A percentile compares a stretch with the other conserved stretches of the same genome.
These are phyloP conservation scores for Mycena leptocephala DNA, from an alignment of 768 basidiomycete species.

Conservation along the genomic window DNA sequence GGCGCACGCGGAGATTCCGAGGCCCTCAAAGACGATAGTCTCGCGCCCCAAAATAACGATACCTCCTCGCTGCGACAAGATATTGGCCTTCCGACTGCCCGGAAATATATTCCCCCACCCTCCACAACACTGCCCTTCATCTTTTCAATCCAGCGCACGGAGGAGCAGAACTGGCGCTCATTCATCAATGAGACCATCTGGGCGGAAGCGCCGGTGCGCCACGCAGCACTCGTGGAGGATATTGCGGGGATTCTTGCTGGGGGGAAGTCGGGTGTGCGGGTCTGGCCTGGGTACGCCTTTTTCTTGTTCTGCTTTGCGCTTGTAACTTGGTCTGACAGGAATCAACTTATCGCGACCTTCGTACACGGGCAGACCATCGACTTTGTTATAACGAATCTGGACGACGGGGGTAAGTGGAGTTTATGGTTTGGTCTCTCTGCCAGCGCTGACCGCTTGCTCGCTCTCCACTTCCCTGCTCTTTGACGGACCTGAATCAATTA, in stretches of 20 bases:
- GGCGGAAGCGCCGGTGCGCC: conserved; percentile 7
- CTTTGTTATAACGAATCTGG: conserved; percentile 31
- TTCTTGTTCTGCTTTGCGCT: background rate
- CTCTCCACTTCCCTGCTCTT: background rate
- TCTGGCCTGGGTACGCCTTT: conserved; percentile 27
- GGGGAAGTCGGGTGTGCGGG: background rate
- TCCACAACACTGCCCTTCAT: conserved; percentile 21
- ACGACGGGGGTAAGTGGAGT: conserved; percentile 23
- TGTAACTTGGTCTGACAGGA: conserved; percentile 4
- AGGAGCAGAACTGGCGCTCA: conserved; percentile 32
- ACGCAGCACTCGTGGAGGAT: conserved; percentile 15
- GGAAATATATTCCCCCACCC: background rate
- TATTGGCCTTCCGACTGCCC: no score
- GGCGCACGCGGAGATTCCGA: background rate
- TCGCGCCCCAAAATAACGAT: no score
- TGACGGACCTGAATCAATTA: background rate
- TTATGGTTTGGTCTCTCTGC: background rate
- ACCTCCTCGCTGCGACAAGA: no score
- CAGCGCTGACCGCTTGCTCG: background rate
- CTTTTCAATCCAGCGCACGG: conserved; percentile 34
- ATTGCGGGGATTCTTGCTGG: background rate
- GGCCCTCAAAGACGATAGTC: background rate
- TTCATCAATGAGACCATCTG: conserved; percentile 33
- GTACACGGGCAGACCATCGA: conserved; percentile 9
- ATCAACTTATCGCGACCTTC: conserved; percentile 31